These are phyloP conservation scores for Thermochaetoides thermophila DNA, from an alignment of 495 filamentous ascomycete species.

Conservation along the genomic window DNA sequence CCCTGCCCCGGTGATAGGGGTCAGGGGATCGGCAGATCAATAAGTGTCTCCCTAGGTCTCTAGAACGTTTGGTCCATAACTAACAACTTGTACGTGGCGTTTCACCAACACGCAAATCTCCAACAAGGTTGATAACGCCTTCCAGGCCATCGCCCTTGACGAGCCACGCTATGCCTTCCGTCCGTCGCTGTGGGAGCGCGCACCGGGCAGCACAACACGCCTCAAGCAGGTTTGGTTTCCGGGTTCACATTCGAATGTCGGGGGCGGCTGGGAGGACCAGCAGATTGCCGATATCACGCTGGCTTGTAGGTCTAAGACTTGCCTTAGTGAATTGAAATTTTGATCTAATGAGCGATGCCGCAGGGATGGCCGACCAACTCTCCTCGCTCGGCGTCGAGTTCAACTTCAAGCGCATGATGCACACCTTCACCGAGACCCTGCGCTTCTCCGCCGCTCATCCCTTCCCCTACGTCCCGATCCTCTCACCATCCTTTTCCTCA, in stretches of 20 bases:
- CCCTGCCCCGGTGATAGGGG: slow-evolving; percentile 20
- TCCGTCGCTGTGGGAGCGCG: slow-evolving; percentile 44
- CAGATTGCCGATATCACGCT: slow-evolving; percentile 19
- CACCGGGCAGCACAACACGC: slow-evolving; percentile 17
- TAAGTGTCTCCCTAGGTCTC: slow-evolving; percentile 6
- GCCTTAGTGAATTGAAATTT: no score
- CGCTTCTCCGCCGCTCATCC: slow-evolving; percentile 21
- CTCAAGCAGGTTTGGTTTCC: slow-evolving; percentile 61
- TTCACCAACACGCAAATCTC: slow-evolving; percentile 46
- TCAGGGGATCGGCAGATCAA: slow-evolving; percentile 19
- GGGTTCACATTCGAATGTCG: slow-evolving; percentile 49
- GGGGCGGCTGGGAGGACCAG: slow-evolving; percentile 32
- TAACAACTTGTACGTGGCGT: slow-evolving; percentile 14
- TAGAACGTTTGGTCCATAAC: not conserved
- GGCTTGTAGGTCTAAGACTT: slow-evolving; percentile 16
- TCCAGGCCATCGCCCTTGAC: slow-evolving; percentile 58
- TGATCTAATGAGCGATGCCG: not conserved
- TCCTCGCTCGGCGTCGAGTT: slow-evolving; percentile 21
- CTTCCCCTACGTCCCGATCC: slow-evolving; percentile 13
- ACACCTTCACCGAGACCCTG: slow-evolving; percentile 12
- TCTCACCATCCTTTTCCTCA: not conserved
- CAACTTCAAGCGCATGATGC: slow-evolving; percentile 13
- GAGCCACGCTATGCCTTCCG: slow-evolving; percentile 49
- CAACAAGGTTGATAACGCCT: slow-evolving; percentile 46
- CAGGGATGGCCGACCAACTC: slow-evolving; percentile 26